A percentile compares a stretch with the other conserved stretches of the same genome.
Evolutionary conservation across 345 rosid genomes (phyloP).

Genomic region (Eucalyptus marginata): DNA sequence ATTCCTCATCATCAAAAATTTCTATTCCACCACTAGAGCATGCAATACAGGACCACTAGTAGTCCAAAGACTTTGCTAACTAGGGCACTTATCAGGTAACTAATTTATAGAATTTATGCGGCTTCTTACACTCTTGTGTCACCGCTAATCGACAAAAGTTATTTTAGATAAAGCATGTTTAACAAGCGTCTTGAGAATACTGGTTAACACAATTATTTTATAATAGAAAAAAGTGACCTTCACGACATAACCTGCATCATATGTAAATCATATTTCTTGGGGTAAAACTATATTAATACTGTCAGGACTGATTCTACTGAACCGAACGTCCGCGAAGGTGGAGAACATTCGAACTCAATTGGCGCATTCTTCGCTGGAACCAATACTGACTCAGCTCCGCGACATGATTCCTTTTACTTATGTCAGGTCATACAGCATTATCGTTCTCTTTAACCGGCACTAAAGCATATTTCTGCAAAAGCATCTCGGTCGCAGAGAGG

Average conservation of each 20-base stretch:
- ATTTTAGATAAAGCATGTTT: background rate
- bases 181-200: background rate
- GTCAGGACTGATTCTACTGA: background rate
- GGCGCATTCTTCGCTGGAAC: background rate
- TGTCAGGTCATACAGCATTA: background rate
- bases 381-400: background rate
- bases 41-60: background rate
- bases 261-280: background rate
- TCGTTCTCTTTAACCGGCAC: background rate
- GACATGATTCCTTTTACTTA: background rate
- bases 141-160: background rate
- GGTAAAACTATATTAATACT: background rate
- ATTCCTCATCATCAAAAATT: background rate
- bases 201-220: background rate
- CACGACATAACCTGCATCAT: background rate
- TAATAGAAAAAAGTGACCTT: background rate
- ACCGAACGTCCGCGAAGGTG: background rate
- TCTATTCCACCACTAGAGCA: background rate
- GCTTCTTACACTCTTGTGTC: background rate
- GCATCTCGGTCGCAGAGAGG: background rate
- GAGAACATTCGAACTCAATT: background rate
- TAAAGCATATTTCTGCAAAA: background rate
- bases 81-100: background rate
- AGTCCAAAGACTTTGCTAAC: background rate
- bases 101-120: background rate